phyloP scores from a whole-genome alignment of 768 basidiomycete genomes.

The Mycena polygramma region DNA sequence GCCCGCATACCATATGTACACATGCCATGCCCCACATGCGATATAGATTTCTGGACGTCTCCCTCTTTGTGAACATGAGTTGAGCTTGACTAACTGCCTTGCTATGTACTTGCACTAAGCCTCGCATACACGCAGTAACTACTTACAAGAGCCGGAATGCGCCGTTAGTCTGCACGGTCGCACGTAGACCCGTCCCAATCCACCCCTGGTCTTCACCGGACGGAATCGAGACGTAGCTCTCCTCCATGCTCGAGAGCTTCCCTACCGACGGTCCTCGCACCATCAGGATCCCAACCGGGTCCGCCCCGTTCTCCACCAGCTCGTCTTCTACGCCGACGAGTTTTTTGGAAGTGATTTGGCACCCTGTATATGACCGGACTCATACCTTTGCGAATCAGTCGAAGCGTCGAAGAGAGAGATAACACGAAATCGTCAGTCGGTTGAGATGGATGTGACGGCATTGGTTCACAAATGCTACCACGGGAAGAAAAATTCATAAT shows the following conservation, averaged over 20 bases:
- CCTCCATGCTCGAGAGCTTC: constrained; percentile 57
- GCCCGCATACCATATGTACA: constrained; percentile 1
- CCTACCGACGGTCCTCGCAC: constrained; percentile 49
- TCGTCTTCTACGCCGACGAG: constrained; percentile 78
- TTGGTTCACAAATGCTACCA: no score
- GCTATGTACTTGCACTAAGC: no score
- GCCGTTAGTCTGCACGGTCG: constrained; percentile 74
- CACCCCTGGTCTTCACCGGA: constrained; percentile 56
- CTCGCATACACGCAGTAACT: neutral
- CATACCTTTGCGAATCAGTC: no score
- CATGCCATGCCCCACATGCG: constrained; percentile 7
- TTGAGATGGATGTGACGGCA: no score
- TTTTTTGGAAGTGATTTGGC: no score
- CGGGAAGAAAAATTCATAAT: no score
- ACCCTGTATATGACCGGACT: no score
- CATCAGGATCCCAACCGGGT: constrained; percentile 65
- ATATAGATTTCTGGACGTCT: constrained; percentile 3
- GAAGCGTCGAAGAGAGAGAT: no score
- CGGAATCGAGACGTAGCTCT: constrained; percentile 52
- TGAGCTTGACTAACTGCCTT: no score
- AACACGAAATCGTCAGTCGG: no score
- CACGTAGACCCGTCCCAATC: constrained; percentile 59
- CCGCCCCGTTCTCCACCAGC: constrained; percentile 71
- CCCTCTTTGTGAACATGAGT: no score
- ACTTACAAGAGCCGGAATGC: constrained; percentile 62